These are phyloP conservation scores for Neckera pumila DNA, from an alignment of 225 moss, liverwort and hornwort genomes.

Conservation along the genomic window DNA sequence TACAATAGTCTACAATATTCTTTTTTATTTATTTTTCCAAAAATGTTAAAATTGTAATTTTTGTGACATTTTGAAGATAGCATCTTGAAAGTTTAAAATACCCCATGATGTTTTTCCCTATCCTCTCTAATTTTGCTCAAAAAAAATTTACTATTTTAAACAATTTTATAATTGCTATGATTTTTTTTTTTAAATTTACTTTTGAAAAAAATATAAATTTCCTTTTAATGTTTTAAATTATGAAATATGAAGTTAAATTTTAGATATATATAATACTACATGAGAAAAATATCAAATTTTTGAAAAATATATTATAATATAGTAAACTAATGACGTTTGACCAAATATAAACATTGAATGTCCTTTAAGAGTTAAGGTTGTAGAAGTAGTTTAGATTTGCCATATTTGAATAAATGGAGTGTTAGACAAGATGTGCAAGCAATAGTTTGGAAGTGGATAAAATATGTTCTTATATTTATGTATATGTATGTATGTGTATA, in stretches of 20 bases:
- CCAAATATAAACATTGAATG: fast-evolving
- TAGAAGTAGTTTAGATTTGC: background rate
- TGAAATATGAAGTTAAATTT: background rate
- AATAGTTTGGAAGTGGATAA: background rate
- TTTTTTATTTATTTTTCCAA: background rate
- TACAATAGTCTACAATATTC: fast-evolving
- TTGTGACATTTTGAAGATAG: background rate
- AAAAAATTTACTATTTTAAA: fast-evolving
- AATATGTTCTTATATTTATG: background rate
- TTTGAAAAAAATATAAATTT: background rate
- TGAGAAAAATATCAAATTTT: background rate
- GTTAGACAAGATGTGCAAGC: background rate
- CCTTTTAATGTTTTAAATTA: fast-evolving
- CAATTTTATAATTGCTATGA: background rate
- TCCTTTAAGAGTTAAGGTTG: background rate
- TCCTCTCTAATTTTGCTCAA: background rate
- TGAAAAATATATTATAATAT: background rate
- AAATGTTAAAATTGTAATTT: background rate
- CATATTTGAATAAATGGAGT: no score
- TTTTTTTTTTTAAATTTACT: no score
- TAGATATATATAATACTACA: background rate
- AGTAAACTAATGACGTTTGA: background rate
- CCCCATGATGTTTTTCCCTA: background rate
- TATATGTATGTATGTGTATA: no score
- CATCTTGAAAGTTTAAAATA: background rate